Percentiles rank a stretch among this genome's conserved stretches.
These are phyloP conservation scores for Pulveroboletus sp. DNA, from an alignment of 1,284 basidiomycete genomes.

Conservation along the genomic window DNA sequence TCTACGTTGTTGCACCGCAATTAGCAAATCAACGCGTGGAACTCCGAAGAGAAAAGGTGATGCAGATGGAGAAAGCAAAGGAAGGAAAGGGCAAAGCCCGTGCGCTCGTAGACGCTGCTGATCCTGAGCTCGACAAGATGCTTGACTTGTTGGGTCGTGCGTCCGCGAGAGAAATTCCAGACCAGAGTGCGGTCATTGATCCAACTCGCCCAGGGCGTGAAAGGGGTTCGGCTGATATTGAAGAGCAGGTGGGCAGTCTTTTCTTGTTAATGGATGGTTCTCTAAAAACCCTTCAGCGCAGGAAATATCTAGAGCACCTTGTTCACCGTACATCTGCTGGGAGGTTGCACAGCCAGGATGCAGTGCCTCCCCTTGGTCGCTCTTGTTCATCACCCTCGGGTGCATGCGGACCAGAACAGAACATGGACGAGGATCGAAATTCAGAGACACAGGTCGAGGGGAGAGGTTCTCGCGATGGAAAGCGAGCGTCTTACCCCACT, in stretches of 20 bases:
- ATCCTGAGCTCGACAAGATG: slow-evolving; percentile 67
- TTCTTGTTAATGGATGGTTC: background rate
- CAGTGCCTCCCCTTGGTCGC: slow-evolving; percentile 31
- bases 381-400: slow-evolving; percentile 5
- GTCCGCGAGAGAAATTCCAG: slow-evolving; percentile 60
- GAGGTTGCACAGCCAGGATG: slow-evolving; percentile 73
- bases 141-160: slow-evolving; percentile 73
- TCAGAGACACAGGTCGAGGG: slow-evolving; percentile 3
- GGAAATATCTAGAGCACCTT: slow-evolving; percentile 71
- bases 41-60: slow-evolving; percentile 65
- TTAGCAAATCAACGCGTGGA: slow-evolving; percentile 86
- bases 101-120: slow-evolving; percentile 28
- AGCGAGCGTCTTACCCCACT: slow-evolving; percentile 26
- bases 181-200: slow-evolving; percentile 69
- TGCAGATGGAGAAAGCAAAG: slow-evolving; percentile 62
- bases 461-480: slow-evolving; percentile 18
- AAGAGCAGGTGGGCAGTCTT: slow-evolving; percentile 53
- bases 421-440: background rate
- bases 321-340: slow-evolving; percentile 65
- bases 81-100: slow-evolving; percentile 48
- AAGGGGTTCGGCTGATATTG: slow-evolving; percentile 50
- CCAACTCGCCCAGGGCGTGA: slow-evolving; percentile 58
- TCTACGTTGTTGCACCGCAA: slow-evolving; percentile 82
- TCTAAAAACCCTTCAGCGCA: slow-evolving; percentile 46
- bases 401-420: background rate